phyloP scores from a whole-genome alignment of 2,329 filamentous ascomycete species.

The Penicillium digitatum region DNA sequence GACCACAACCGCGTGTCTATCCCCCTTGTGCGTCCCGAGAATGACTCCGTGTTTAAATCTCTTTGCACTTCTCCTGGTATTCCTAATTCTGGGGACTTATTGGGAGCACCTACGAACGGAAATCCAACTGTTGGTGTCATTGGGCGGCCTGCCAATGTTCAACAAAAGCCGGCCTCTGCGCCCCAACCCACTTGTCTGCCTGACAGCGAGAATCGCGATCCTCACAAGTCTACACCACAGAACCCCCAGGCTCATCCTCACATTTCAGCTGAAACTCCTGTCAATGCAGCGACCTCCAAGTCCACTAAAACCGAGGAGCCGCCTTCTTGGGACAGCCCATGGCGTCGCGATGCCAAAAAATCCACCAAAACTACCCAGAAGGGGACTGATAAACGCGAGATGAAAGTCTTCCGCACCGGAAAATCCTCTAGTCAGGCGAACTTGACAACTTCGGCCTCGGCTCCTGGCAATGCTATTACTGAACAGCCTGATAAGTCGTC shows the following conservation, averaged over 20 bases:
- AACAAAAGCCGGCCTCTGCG: slow-evolving; percentile 27
- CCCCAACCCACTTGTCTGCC: slow-evolving; percentile 24
- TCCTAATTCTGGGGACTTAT: slow-evolving; percentile 2
- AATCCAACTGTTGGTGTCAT: slow-evolving; percentile 33
- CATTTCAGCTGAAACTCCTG: slow-evolving; percentile 2
- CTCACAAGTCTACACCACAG: slow-evolving; percentile 18
- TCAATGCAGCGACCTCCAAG: slow-evolving; percentile 17
- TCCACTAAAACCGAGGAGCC: slow-evolving; percentile 29
- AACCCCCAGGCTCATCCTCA: slow-evolving; percentile 5
- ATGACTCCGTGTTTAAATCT: slow-evolving; percentile 74
- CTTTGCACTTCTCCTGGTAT: slow-evolving; percentile 57
- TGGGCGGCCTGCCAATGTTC: slow-evolving; percentile 25
- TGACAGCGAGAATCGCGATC: slow-evolving; percentile 23
- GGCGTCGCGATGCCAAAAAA: slow-evolving; percentile 53
- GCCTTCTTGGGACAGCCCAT: slow-evolving; percentile 61
- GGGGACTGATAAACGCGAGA: slow-evolving; percentile 55
- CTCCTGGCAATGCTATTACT: slow-evolving; percentile 10
- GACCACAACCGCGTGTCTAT: slow-evolving; percentile 83
- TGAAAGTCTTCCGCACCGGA: slow-evolving; percentile 84
- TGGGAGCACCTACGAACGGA: slow-evolving; percentile 17
- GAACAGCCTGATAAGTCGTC: slow-evolving; percentile 13
- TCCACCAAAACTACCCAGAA: slow-evolving; percentile 18
- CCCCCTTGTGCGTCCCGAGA: slow-evolving; percentile 87
- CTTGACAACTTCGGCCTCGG: slow-evolving; percentile 20
- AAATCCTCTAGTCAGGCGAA: slow-evolving; percentile 53